Evolutionary conservation across 768 basidiomycete genomes (phyloP).

Genomic region (Termitomyces sp.): DNA sequence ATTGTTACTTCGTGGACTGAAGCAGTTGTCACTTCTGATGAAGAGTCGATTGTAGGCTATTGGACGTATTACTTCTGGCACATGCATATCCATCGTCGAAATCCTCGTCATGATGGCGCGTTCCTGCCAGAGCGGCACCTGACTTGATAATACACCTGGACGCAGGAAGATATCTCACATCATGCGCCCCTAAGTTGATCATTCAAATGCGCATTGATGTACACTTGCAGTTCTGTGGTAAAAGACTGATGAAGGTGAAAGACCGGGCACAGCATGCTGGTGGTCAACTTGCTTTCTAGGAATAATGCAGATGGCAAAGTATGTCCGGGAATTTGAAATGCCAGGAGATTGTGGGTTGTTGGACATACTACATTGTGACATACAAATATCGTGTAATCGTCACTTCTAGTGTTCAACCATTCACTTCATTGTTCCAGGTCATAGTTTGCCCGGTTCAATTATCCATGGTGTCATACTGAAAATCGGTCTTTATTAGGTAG

Average conservation of each 20-base stretch:
- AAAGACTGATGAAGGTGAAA: constrained; percentile 16
- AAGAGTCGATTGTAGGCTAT: not conserved
- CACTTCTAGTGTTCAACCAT: not conserved
- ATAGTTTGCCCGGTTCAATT: not conserved
- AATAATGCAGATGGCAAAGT: no score
- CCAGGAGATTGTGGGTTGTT: no score
- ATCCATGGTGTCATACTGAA: not conserved
- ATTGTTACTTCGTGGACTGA: not conserved
- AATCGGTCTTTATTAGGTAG: not conserved
- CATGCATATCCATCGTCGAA: not conserved
- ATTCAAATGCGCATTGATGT: not conserved
- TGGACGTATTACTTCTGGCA: not conserved
- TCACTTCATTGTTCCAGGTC: not conserved
- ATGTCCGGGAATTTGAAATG: no score
- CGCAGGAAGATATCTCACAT: no score
- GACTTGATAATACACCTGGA: not conserved
- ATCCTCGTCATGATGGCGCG: not conserved
- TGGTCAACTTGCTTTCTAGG: no score
- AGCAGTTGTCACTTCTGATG: not conserved
- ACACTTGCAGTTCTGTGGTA: not conserved
- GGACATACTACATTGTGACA: no score
- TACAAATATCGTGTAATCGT: not conserved
- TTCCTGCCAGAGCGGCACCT: not conserved
- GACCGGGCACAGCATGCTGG: no score
- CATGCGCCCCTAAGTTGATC: no score